These are phyloP conservation scores for Xylaria bambusicola DNA, from an alignment of 495 filamentous ascomycete genomes.

Conservation along the genomic window DNA sequence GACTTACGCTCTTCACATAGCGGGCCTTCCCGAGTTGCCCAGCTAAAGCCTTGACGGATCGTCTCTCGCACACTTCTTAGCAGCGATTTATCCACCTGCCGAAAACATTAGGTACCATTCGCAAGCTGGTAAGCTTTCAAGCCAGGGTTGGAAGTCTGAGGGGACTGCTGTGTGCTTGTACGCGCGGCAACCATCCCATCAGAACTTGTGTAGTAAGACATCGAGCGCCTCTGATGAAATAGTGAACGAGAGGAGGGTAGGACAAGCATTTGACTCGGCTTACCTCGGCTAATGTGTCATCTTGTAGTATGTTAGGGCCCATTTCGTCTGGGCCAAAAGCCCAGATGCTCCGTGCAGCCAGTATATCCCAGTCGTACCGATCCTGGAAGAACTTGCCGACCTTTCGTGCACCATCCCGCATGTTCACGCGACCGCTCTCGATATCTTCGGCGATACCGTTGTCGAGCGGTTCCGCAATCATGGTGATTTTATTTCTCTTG, in stretches of 20 bases:
- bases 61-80: conserved; percentile 86
- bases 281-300: conserved; percentile 86
- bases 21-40: conserved; percentile 93
- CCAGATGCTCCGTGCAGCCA: conserved; percentile 95
- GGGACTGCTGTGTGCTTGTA: conserved; percentile 27
- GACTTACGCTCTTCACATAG: conserved; percentile 96
- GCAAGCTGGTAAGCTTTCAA: conserved; percentile 25
- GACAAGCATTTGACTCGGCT: conserved; percentile 32
- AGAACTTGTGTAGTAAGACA: conserved; percentile 30
- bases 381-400: conserved; percentile 97
- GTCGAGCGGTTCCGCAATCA: conserved; percentile 94
- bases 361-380: conserved; percentile 94
- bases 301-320: conserved; percentile 94
- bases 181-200: conserved; percentile 27
- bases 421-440: conserved; percentile 83
- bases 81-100: conserved; percentile 83
- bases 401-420: conserved; percentile 89
- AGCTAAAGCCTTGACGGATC: conserved; percentile 92
- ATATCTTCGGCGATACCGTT: conserved; percentile 95
- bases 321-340: conserved; percentile 96
- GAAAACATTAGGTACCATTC: conserved; percentile 35
- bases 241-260: conserved; percentile 32
- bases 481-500: conserved; percentile 99
- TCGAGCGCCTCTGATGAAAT: conserved; percentile 7
- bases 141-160: conserved; percentile 29